Evolutionary conservation across 2,329 filamentous ascomycete genomes (phyloP), one percentile per base, ranked within the genome.

Genomic region (Venturia aucupariae): DNA sequence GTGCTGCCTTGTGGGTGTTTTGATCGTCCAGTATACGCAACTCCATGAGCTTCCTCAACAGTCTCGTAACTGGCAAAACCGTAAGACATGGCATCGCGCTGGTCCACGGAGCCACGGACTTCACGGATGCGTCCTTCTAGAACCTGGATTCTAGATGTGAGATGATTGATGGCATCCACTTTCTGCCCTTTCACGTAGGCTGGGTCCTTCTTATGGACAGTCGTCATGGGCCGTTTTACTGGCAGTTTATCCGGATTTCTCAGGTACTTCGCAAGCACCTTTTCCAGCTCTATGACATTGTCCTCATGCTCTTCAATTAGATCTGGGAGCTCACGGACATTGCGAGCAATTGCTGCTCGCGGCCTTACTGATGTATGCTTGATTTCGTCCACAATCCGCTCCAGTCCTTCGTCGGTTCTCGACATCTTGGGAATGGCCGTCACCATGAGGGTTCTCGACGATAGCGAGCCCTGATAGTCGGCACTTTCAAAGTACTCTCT

Each of bases 51-150:
- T 70, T 96, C 90, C 65, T 87, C 82, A 64, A 99, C 95, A 51
- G 87, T 88, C 51, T 93, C 86, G 77, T 94, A 99, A 70, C 91
- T 97, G 10, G 93, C 92, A 73, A 99, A 99, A 0, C 94, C 94
- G 72, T 92, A 99, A 0, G 90, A 83, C 83, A 96, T 89, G 19
- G 92, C 88, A 72, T 93, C 90, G 61, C 92, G 86, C 74, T 88
- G 91, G 75, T 97, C 93, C 8, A 99, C 86, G 0, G 86, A 86
- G 46, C 86, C 83, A 15, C 94, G 86, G 1, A 92, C 89, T 67
- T 94, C 86, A 72, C 89, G 90, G 75, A 99, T 92, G 72, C 95
- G 85, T 13, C 86, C 75, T 73, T 97, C 93, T 42, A 99, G 81
- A 60, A 87, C 82, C 69, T 86, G 86, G 72, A 99, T 97, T 22